A percentile compares a stretch with the other conserved stretches of the same genome.
Evolutionary conservation across 768 basidiomycete species (phyloP).

Genomic region (Kwoniella pini): DNA sequence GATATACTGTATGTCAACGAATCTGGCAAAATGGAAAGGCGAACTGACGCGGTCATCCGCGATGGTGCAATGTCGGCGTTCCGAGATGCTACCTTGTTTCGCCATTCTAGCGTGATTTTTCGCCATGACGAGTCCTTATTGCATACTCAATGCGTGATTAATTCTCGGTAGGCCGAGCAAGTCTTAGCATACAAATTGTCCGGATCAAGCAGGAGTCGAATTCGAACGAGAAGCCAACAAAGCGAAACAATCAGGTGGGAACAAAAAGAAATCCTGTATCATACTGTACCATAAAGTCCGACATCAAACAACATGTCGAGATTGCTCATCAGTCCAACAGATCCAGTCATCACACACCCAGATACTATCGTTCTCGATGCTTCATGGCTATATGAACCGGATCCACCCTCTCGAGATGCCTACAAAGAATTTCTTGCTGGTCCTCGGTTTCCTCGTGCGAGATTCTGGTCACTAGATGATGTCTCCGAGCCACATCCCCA

Average conservation of each 20-base stretch:
- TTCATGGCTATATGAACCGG: constrained; percentile 88
- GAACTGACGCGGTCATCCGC: not conserved
- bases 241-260: too few species aligned
- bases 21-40: too few species aligned
- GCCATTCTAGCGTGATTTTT: not conserved
- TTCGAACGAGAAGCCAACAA: too few species aligned
- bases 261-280: too few species aligned
- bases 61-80: not conserved
- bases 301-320: not conserved
- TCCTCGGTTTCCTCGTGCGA: constrained; percentile 67
- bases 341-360: constrained; percentile 16
- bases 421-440: constrained; percentile 67
- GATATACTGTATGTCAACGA: too few species aligned
- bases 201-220: too few species aligned
- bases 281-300: not conserved
- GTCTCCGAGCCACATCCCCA: constrained; percentile 67
- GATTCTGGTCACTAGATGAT: constrained; percentile 75
- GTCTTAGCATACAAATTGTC: too few species aligned
- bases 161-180: constrained; percentile 3
- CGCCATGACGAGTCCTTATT: not conserved
- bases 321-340: constrained; percentile 6
- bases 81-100: not conserved
- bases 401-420: constrained; percentile 65
- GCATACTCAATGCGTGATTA: not conserved
- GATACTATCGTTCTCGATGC: constrained; percentile 64